A percentile compares a stretch with the other conserved stretches of the same genome.
Conservation (phyloP, 352 stramenopile species). For the Phytophthora ramorum region DNA sequence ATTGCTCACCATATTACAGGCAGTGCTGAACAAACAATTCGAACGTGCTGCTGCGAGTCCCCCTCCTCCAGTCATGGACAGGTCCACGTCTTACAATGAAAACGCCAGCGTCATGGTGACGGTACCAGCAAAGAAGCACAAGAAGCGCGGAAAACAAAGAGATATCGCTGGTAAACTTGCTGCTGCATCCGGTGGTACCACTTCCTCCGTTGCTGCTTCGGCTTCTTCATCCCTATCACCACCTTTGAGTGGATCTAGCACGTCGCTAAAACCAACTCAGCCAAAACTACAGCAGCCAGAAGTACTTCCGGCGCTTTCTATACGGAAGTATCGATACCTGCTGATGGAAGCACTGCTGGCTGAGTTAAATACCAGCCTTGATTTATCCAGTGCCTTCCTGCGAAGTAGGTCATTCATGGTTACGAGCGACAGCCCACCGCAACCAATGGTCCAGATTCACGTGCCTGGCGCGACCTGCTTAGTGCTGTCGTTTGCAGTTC, state of each 20-base stretch:
- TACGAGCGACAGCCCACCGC: constrained; percentile 70
- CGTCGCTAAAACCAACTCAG: constrained; percentile 34
- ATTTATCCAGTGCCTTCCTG: constrained; percentile 55
- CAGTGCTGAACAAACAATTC: constrained; percentile 65
- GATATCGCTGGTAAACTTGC: constrained; percentile 32
- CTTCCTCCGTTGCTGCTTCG: constrained; percentile 7
- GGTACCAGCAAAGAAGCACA: constrained; percentile 41
- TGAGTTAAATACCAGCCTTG: constrained; percentile 60
- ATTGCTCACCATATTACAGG: constrained; percentile 54
- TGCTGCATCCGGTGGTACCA: constrained; percentile 10
- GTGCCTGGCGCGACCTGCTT: constrained; percentile 70
- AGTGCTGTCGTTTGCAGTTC: constrained; percentile 80
- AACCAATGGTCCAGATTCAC: constrained; percentile 65
- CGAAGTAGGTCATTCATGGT: constrained; percentile 66
- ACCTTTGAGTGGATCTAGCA: constrained; percentile 12
- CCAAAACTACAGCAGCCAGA: constrained; percentile 42
- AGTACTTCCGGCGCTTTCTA: constrained; percentile 32
- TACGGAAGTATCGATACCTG: constrained; percentile 64
- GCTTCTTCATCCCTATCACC: constrained; percentile 1
- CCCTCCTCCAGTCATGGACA: constrained; percentile 32
- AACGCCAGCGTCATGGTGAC: constrained; percentile 39
- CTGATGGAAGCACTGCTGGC: constrained; percentile 67
- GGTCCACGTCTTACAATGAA: constrained; percentile 38
- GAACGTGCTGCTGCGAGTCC: constrained; percentile 36
- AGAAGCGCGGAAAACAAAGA: constrained; percentile 50